Percentiles rank a stretch among this genome's conserved stretches.
phyloP scores from a whole-genome alignment of 2,329 filamentous ascomycete species.

The Sclerotinia trifoliorum region DNA sequence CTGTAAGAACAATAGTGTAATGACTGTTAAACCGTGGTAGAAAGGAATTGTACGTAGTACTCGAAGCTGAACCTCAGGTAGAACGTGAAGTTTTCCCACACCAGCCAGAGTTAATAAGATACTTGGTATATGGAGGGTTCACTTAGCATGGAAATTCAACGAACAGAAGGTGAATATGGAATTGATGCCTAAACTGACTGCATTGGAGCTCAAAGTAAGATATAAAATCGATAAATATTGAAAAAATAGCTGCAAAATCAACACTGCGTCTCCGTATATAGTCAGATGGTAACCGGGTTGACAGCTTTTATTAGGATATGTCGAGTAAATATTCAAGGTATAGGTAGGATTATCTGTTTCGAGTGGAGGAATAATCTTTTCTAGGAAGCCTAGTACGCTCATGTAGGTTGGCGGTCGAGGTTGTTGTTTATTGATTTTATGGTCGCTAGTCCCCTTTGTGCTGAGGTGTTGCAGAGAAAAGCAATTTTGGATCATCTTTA shows the following conservation, averaged over 20 bases:
- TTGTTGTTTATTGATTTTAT: too few species aligned
- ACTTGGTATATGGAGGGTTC: too few species aligned
- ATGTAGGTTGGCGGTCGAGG: neutral
- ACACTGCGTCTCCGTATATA: neutral
- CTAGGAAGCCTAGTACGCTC: neutral
- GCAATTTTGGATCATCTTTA: too few species aligned
- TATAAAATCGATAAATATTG: too few species aligned
- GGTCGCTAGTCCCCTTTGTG: too few species aligned
- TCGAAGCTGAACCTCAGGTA: neutral
- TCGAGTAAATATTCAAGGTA: too few species aligned
- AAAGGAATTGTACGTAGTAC: neutral
- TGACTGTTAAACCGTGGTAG: neutral
- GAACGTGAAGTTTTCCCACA: too few species aligned
- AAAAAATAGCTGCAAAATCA: neutral
- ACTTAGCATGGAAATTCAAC: too few species aligned
- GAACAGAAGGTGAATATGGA: too few species aligned
- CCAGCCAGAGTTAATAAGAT: too few species aligned
- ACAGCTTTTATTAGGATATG: neutral
- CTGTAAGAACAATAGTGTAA: neutral
- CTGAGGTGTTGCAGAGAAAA: neutral
- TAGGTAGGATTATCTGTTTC: neutral
- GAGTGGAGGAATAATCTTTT: neutral
- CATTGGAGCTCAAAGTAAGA: neutral
- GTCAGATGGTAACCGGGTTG: too few species aligned
- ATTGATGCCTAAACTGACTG: too few species aligned